Percentiles rank a stretch among this genome's conserved stretches.
These are phyloP conservation scores for Botrytis hyacinthi DNA, from an alignment of 2,329 filamentous ascomycete genomes.

Conservation along the genomic window DNA sequence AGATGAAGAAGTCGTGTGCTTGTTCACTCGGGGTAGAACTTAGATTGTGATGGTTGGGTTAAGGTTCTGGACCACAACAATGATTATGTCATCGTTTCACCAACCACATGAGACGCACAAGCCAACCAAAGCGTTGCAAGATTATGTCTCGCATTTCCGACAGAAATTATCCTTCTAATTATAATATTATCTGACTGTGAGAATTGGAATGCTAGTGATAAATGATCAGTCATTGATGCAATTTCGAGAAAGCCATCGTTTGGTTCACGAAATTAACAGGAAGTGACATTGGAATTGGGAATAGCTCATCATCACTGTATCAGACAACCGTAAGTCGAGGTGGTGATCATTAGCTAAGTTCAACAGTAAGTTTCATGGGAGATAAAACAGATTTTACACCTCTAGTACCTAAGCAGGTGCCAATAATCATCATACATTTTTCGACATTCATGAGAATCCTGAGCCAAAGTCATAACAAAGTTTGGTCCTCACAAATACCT, in stretches of 20 bases:
- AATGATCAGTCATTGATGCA: background rate
- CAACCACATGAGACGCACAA: background rate
- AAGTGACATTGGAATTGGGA: background rate
- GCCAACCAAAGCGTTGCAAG: background rate
- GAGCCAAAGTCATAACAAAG: background rate
- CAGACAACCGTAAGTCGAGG: background rate
- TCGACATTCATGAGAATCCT: background rate
- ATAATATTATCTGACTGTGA: background rate
- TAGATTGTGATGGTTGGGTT: background rate
- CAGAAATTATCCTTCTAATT: background rate
- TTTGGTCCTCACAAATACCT: background rate
- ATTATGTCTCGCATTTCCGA: background rate
- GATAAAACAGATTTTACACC: no score
- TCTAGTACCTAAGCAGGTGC: background rate
- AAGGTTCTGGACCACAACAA: background rate
- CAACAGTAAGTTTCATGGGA: background rate
- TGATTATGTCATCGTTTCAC: conserved; percentile 1
- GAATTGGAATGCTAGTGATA: background rate
- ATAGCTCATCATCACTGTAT: background rate
- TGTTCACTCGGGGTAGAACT: conserved; percentile 8
- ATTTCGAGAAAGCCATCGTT: background rate
- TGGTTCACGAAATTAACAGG: no score
- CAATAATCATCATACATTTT: background rate
- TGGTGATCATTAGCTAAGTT: background rate
- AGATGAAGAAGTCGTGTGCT: background rate